Evolutionary conservation across 768 basidiomycete species (phyloP), one percentile per base, ranked within the genome.

Genomic region (Leccinellum rugosiceps): DNA sequence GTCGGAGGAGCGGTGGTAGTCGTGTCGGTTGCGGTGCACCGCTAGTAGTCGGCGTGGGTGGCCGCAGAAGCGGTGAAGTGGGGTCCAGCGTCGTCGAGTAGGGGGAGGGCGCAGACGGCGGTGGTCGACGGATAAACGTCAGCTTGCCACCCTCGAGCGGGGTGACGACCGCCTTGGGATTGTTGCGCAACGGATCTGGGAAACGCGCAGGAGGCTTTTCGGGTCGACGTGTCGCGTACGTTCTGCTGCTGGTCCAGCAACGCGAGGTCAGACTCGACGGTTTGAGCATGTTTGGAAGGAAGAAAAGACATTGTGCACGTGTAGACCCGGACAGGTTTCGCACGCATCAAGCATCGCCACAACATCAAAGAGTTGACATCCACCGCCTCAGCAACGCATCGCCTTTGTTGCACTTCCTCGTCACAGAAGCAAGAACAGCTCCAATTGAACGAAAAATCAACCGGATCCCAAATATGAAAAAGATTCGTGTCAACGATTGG

Each of bases 121-220:
- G 92, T n/a, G 88, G 88, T 44, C 92, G 85, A 69, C 90, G 89
- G 57, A 93, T 85, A 69, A 93, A 93, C 0, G 89, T 89, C 55
- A 92, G 71, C 58, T 80, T 76, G 56, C 81, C 80, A 60, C 81
- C 82, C 6, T 75, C 71, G 21, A 87, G 71, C 9, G 73, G 56
- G 10, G 78, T 82, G 50, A 84, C 81, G 49, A 72, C 72, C 35
- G 82, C 83, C 38, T 80, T 76, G 38, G 82, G 76, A 57, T 78
- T 81, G 69, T 80, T 78, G 53, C 71, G 57, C 52, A 88, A 72
- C 1, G 86, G 86, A 62, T 88, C 86, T 17, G 80, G 76, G 26
- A 80, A 75, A 50, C 80, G 83, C 43, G 80, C 79, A 7, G 86
- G 81, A 3, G 86, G 71, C 6, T 63, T 73, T 58, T 72, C 73